Evolutionary conservation across 768 basidiomycete species (phyloP).

Genomic region (Rickenella mellea): DNA sequence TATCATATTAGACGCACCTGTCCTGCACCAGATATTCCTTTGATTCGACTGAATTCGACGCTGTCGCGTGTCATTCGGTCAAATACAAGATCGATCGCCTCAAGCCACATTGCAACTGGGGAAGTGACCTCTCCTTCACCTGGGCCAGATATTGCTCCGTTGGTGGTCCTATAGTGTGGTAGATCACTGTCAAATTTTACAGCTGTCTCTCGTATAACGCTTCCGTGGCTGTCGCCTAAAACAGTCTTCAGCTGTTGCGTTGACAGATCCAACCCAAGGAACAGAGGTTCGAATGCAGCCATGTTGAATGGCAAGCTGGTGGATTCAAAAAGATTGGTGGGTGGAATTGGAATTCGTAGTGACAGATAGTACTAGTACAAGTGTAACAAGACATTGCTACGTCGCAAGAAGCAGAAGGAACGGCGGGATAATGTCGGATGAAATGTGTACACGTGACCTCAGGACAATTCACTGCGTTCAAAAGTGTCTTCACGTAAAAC

Average conservation of each 20-base stretch:
- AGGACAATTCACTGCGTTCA: too few species aligned
- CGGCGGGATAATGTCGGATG: too few species aligned
- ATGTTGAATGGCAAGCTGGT: too few species aligned
- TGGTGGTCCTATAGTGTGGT: constrained; percentile 53
- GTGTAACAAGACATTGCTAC: too few species aligned
- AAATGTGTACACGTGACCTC: too few species aligned
- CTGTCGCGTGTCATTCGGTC: constrained; percentile 48
- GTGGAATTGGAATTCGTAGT: too few species aligned
- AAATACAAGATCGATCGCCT: constrained; percentile 73
- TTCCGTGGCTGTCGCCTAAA: constrained; percentile 45
- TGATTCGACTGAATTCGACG: constrained; percentile 49
- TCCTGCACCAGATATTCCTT: constrained; percentile 66
- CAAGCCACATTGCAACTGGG: constrained; percentile 79
- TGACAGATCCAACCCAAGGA: constrained; percentile 80
- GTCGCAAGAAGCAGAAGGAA: too few species aligned
- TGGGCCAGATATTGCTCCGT: constrained; percentile 57
- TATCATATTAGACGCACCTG: constrained; percentile 39
- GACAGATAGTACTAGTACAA: too few species aligned
- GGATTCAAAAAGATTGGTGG: too few species aligned
- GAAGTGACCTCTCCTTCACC: constrained; percentile 67
- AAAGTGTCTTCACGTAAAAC: too few species aligned
- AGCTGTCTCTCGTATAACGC: constrained; percentile 55
- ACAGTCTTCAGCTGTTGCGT: constrained; percentile 82
- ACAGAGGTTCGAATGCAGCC: constrained; percentile 24
- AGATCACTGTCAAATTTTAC: constrained; percentile 80